A percentile compares a stretch with the other conserved stretches of the same genome.
phyloP scores from a whole-genome alignment of 1,284 basidiomycete genomes.

The Trametes polyzona region DNA sequence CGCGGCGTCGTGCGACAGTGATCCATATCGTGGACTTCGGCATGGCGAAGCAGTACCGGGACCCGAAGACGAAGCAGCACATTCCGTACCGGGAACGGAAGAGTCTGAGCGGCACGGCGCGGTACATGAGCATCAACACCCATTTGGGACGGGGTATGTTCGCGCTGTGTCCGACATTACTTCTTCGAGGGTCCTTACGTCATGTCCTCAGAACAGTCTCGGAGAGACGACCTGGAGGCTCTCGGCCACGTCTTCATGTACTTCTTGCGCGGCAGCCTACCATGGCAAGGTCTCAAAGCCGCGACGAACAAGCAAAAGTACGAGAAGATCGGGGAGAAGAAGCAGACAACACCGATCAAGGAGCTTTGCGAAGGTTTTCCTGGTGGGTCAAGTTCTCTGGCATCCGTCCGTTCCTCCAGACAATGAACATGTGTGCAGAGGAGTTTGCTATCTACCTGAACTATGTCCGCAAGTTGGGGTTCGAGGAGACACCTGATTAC shows the following conservation, averaged over 20 bases:
- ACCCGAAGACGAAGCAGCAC: constrained; percentile 96
- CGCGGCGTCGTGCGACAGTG: constrained; percentile 34
- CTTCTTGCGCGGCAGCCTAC: constrained; percentile 90
- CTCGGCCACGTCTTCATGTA: constrained; percentile 99
- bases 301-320: constrained; percentile 99
- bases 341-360: constrained; percentile 94
- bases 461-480: constrained; percentile 87
- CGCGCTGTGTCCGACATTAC: constrained; percentile 7
- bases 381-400: no score
- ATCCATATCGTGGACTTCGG: constrained; percentile 87
- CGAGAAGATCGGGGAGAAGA: constrained; percentile 99
- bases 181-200: neutral
- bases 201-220: constrained; percentile 77
- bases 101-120: constrained; percentile 87
- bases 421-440: constrained; percentile 52
- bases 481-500: constrained; percentile 96
- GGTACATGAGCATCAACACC: constrained; percentile 98
- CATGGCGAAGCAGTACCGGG: constrained; percentile 98
- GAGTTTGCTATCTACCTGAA: constrained; percentile 90
- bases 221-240: constrained; percentile 93
- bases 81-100: constrained; percentile 97
- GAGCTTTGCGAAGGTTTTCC: constrained; percentile 93
- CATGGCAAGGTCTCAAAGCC: constrained; percentile 97
- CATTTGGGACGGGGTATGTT: constrained; percentile 85
- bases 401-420: neutral